Conservation (phyloP, 805 yeast genomes). For the Myxozyma udenii region DNA sequence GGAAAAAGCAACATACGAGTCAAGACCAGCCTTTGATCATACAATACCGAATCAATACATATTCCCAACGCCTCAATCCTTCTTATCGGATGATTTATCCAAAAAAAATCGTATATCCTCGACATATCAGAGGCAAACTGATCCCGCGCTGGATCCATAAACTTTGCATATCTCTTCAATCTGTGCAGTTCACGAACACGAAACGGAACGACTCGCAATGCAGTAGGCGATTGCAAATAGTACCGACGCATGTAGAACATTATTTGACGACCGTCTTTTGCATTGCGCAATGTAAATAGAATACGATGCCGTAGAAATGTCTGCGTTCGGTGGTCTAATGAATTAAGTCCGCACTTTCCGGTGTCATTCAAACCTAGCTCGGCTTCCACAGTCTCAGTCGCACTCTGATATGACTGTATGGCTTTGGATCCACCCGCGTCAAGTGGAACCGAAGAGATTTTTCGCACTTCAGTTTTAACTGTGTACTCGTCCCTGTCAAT, state of each 20-base stretch:
- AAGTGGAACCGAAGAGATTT: too few relatives aligned
- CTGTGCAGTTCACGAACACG: not conserved
- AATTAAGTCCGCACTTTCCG: too few relatives aligned
- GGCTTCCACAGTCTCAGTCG: too few relatives aligned
- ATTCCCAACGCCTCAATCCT: conserved; percentile 8
- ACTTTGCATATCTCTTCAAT: not conserved
- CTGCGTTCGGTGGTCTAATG: not conserved
- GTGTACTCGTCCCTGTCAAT: too few relatives aligned
- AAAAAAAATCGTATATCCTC: conserved; percentile 12
- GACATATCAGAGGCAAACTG: too few relatives aligned
- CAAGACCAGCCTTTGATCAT: not conserved
- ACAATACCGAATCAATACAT: conserved; percentile 4
- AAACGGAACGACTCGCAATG: not conserved
- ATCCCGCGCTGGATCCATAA: not conserved
- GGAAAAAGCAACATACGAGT: not conserved
- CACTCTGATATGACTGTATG: too few relatives aligned
- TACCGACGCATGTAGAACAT: not conserved
- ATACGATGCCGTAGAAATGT: not conserved
- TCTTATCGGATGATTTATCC: conserved; percentile 24
- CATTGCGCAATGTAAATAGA: not conserved
- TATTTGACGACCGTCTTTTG: not conserved
- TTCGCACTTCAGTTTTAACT: too few relatives aligned
- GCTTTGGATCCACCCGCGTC: too few relatives aligned
- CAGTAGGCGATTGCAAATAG: not conserved
- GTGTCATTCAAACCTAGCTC: too few relatives aligned